Conservation (phyloP, 2,329 filamentous ascomycete genomes). For the Diaporthe citri region DNA sequence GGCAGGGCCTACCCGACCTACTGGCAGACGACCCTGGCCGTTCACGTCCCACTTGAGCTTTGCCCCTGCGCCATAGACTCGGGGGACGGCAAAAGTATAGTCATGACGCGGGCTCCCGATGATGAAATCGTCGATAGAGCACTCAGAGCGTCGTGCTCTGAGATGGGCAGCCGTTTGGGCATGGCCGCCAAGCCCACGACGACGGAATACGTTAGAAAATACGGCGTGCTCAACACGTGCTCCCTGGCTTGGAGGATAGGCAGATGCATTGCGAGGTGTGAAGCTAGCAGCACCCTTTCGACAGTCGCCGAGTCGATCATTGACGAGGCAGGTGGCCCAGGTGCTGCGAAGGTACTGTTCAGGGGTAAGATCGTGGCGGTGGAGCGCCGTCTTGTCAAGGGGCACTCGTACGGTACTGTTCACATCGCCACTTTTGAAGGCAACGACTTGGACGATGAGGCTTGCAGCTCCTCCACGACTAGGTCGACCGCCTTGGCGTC, state of each 20-base stretch:
- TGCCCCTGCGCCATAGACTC: conserved; percentile 60
- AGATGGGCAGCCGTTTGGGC: conserved; percentile 56
- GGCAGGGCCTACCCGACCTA: conserved; percentile 48
- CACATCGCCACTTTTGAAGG: conserved; percentile 45
- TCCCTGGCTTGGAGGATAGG: conserved; percentile 62
- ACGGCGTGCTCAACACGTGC: conserved; percentile 51
- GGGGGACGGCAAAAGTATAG: conserved; percentile 57
- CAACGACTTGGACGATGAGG: conserved; percentile 42
- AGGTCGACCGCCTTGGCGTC: conserved; percentile 34
- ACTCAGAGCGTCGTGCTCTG: conserved; percentile 54
- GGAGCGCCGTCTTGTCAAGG: conserved; percentile 61
- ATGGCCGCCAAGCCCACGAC: conserved; percentile 50
- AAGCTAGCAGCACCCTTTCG: conserved; percentile 57
- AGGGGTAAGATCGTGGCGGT: conserved; percentile 66
- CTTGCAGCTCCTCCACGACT: conserved; percentile 4
- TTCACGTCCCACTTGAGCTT: conserved; percentile 54
- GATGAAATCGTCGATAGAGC: conserved; percentile 57
- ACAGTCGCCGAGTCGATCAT: conserved; percentile 62
- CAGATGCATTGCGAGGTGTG: conserved; percentile 57
- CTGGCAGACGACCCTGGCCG: conserved; percentile 53
- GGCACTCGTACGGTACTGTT: conserved; percentile 60
- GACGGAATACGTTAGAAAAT: conserved; percentile 49
- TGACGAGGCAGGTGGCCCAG: conserved; percentile 59
- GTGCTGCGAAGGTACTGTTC: conserved; percentile 61
- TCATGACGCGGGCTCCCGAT: conserved; percentile 56